Conservation (phyloP, 345 rosid species). For the Hibiscus tridactylites region DNA sequence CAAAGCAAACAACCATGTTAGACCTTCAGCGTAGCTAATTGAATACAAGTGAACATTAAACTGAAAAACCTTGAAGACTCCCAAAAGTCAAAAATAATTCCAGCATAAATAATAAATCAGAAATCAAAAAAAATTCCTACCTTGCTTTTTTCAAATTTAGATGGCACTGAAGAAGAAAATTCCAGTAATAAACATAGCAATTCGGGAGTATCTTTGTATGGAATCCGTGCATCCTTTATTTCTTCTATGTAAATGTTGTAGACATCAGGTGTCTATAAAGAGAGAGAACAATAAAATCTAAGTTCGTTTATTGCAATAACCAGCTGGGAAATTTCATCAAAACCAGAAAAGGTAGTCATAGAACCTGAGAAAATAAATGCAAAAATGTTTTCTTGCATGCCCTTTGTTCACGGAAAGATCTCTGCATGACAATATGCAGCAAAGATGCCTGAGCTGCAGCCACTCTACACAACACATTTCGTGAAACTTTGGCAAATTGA, state of each 20-base stretch:
- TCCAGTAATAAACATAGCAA: conserved; percentile 60
- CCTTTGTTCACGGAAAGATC: conserved; percentile 59
- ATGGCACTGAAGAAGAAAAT: conserved; percentile 42
- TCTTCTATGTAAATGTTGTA: conserved; percentile 54
- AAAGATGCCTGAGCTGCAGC: conserved; percentile 71
- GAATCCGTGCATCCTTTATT: conserved; percentile 55
- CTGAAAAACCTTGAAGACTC: not conserved
- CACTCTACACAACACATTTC: conserved; percentile 65
- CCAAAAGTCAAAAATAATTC: not conserved
- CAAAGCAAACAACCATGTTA: conserved; percentile 21
- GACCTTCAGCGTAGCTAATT: not conserved
- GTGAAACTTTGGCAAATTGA: conserved; percentile 65
- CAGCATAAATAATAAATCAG: not conserved
- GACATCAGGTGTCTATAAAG: conserved; percentile 53
- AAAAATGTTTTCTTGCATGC: conserved; percentile 63
- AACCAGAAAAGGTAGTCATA: not conserved
- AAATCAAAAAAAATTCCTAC: conserved; percentile 25
- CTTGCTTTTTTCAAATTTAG: conserved; percentile 57
- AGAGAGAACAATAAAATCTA: conserved; percentile 17
- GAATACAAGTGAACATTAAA: conserved; percentile 3
- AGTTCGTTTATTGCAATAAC: conserved; percentile 1
- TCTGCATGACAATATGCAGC: conserved; percentile 51
- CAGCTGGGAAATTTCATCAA: not conserved
- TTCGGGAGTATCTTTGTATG: conserved; percentile 66
- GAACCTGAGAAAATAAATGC: conserved; percentile 72